Evolutionary conservation across 129 eudicot genomes (phyloP).

Genomic region (Heracleum sosnowskyi): DNA sequence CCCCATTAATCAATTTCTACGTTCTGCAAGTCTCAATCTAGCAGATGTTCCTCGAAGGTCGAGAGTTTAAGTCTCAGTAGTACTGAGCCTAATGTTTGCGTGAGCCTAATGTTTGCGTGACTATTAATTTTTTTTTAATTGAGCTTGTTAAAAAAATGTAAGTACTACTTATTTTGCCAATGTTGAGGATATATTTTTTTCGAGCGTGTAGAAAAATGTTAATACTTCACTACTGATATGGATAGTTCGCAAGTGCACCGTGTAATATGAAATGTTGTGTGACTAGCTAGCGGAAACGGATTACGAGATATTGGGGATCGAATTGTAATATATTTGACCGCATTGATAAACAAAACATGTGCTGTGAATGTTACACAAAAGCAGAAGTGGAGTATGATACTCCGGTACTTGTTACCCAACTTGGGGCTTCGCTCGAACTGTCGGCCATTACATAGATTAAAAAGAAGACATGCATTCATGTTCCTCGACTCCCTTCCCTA

Average conservation of each 20-base stretch:
- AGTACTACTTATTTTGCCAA: too few species aligned
- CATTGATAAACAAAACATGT: conserved; percentile 6
- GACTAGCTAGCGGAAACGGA: background rate
- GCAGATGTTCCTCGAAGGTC: too few species aligned
- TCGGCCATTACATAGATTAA: conserved; percentile 9
- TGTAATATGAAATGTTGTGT: background rate
- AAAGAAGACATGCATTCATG: background rate
- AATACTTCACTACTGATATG: background rate
- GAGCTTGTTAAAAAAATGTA: too few species aligned
- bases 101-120: too few species aligned
- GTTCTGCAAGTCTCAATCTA: too few species aligned
- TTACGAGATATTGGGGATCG: conserved; percentile 8
- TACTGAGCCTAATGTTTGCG: too few species aligned
- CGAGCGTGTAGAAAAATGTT: too few species aligned
- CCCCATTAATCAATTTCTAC: too few species aligned
- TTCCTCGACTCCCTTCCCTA: background rate
- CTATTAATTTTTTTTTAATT: too few species aligned
- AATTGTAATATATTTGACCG: background rate
- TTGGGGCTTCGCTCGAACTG: conserved; percentile 2
- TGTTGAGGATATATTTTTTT: too few species aligned
- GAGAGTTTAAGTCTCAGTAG: too few species aligned
- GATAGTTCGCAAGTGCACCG: background rate
- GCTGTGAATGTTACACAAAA: conserved; percentile 9
- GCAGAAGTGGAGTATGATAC: conserved; percentile 5
- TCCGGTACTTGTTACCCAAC: conserved; percentile 5